These are phyloP conservation scores for Linum tenue DNA, from an alignment of 345 rosid species.

Conservation along the genomic window DNA sequence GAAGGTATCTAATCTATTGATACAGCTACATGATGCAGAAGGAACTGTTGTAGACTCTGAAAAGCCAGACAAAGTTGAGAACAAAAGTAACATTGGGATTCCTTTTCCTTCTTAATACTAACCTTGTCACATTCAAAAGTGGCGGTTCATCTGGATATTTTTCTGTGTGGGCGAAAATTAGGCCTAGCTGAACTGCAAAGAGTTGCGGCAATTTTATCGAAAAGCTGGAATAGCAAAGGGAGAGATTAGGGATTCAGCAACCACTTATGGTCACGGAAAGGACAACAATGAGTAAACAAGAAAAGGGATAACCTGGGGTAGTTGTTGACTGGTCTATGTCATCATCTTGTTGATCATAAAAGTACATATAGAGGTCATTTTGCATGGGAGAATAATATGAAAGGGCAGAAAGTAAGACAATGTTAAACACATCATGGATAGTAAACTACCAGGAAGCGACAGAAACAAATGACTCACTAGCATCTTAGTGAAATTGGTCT, in stretches of 20 bases:
- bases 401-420: no score
- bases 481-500: background rate
- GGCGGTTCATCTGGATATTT: conserved; percentile 89
- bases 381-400: no score
- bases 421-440: background rate
- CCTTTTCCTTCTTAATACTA: conserved; percentile 3
- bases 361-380: background rate
- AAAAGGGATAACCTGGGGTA: conserved; percentile 46
- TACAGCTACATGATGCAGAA: background rate
- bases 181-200: conserved; percentile 76
- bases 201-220: conserved; percentile 10
- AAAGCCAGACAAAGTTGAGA: no score
- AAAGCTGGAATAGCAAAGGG: background rate
- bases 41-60: no score
- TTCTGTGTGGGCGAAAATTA: conserved; percentile 82
- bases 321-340: conserved; percentile 51
- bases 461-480: background rate
- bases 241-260: background rate
- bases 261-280: no score
- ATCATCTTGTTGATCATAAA: conserved; percentile 49
- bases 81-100: background rate
- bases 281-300: background rate
- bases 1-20: background rate
- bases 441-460: background rate
- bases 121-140: conserved; percentile 72